phyloP scores from a whole-genome alignment of 1,139 yeast species.

The Taphrina populina region DNA sequence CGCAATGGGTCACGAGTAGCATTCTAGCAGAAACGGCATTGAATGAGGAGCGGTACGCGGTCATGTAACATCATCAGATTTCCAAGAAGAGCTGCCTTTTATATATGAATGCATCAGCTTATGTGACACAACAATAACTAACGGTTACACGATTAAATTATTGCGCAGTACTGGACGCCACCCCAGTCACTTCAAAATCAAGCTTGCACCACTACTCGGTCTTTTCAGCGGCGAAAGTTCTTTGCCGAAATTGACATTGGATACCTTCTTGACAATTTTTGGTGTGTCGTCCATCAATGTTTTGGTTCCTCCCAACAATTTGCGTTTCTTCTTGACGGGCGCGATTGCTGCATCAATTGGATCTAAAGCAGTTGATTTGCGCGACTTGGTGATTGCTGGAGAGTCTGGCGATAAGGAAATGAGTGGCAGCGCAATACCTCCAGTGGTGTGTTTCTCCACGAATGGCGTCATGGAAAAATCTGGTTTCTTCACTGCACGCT shows the following conservation, averaged over 20 bases:
- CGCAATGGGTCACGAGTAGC: constrained; percentile 42
- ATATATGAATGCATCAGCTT: too few species aligned
- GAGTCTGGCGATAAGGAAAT: constrained; percentile 19
- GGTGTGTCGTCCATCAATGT: constrained; percentile 33
- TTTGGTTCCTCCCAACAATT: constrained; percentile 21
- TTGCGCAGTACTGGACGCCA: too few species aligned
- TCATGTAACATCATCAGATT: background rate
- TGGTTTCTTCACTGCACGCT: constrained; percentile 11
- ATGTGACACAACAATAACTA: too few species aligned
- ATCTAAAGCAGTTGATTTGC: background rate
- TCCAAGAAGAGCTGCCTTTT: too few species aligned
- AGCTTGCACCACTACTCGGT: constrained; percentile 18
- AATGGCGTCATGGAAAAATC: constrained; percentile 30
- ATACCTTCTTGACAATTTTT: constrained; percentile 10
- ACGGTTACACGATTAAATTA: too few species aligned
- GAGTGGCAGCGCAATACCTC: constrained; percentile 9
- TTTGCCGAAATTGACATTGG: constrained; percentile 24
- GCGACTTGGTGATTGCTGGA: background rate
- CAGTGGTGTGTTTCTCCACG: constrained; percentile 18
- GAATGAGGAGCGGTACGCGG: constrained; percentile 38
- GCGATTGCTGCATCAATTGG: constrained; percentile 4
- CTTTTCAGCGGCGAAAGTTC: constrained; percentile 28
- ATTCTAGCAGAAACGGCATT: constrained; percentile 41
- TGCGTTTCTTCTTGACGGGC: constrained; percentile 23
- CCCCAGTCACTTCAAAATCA: constrained; percentile 3